These are phyloP conservation scores for Alternaria brassicicola DNA, from an alignment of 2,329 filamentous ascomycete species.

Conservation along the genomic window DNA sequence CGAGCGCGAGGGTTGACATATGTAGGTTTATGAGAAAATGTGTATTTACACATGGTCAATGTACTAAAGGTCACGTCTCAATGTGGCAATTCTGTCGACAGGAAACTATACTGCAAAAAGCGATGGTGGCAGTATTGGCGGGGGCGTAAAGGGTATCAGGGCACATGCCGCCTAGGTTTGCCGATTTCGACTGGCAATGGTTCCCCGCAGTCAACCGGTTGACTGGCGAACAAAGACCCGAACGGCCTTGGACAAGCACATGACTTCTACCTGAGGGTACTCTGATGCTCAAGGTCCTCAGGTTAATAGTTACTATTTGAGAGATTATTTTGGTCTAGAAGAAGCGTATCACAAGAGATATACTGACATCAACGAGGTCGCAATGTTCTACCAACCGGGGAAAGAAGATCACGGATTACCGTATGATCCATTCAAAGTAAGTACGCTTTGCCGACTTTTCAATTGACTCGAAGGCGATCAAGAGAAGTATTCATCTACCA, in stretches of 20 bases:
- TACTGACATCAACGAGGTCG: neutral
- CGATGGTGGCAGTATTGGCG: neutral
- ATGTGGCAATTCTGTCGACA: slow-evolving; percentile 1
- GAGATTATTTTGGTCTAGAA: neutral
- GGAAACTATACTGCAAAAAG: slow-evolving; percentile 1
- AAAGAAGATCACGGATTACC: slow-evolving; percentile 59
- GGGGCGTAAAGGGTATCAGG: neutral
- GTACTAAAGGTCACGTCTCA: neutral
- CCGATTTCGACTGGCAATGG: neutral
- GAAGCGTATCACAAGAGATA: neutral
- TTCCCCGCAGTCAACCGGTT: slow-evolving; percentile 8
- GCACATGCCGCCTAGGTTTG: slow-evolving; percentile 1
- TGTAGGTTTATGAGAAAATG: neutral
- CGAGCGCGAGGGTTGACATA: neutral
- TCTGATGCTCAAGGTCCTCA: neutral
- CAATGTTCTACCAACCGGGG: slow-evolving; percentile 62
- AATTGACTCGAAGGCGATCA: neutral
- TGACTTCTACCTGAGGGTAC: neutral
- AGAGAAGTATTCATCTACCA: neutral
- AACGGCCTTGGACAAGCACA: neutral
- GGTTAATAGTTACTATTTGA: neutral
- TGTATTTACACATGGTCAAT: neutral
- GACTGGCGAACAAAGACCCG: neutral
- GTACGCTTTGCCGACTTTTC: neutral
- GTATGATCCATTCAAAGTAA: slow-evolving; percentile 62